A percentile compares a stretch with the other conserved stretches of the same genome.
Conservation (phyloP, 2,329 filamentous ascomycete genomes). For the Fusarium goolgardi region DNA sequence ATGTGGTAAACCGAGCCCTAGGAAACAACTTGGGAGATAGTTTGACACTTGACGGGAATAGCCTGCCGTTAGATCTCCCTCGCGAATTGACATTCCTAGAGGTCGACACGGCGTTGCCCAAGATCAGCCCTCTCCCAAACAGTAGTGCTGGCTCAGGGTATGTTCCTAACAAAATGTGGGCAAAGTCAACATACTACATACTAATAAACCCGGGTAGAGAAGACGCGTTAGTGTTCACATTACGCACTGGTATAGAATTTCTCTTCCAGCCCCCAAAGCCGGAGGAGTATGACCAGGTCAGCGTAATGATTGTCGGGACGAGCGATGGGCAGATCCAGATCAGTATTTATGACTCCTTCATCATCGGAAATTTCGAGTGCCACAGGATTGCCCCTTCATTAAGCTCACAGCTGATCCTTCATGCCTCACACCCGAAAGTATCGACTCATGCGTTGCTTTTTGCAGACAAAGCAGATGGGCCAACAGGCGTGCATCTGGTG, state of each 20-base stretch:
- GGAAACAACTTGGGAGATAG: conserved; percentile 30
- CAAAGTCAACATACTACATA: background rate
- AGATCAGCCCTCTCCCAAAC: conserved; percentile 75
- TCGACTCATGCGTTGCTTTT: conserved; percentile 82
- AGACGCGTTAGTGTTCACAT: conserved; percentile 74
- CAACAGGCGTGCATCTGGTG: conserved; percentile 64
- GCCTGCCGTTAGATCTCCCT: conserved; percentile 67
- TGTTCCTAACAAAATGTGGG: conserved; percentile 18
- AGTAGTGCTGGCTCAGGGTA: conserved; percentile 72
- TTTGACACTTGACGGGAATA: conserved; percentile 15
- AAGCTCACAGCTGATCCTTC: conserved; percentile 59
- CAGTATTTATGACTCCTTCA: conserved; percentile 86
- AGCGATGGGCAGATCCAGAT: conserved; percentile 78
- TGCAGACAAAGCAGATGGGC: conserved; percentile 50
- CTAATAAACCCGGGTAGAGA: conserved; percentile 51
- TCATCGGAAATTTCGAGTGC: conserved; percentile 74
- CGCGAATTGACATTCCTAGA: conserved; percentile 79
- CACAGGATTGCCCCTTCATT: conserved; percentile 51
- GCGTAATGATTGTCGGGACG: conserved; percentile 81
- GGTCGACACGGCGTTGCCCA: conserved; percentile 79
- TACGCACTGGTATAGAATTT: conserved; percentile 74
- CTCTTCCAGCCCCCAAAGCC: conserved; percentile 72
- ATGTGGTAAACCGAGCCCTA: conserved; percentile 19
- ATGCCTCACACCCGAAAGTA: conserved; percentile 77
- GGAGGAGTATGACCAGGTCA: conserved; percentile 77